A percentile compares a stretch with the other conserved stretches of the same genome.
These are phyloP conservation scores for Didymellaceae sp. DNA, from an alignment of 2,329 filamentous ascomycete genomes.

Conservation along the genomic window DNA sequence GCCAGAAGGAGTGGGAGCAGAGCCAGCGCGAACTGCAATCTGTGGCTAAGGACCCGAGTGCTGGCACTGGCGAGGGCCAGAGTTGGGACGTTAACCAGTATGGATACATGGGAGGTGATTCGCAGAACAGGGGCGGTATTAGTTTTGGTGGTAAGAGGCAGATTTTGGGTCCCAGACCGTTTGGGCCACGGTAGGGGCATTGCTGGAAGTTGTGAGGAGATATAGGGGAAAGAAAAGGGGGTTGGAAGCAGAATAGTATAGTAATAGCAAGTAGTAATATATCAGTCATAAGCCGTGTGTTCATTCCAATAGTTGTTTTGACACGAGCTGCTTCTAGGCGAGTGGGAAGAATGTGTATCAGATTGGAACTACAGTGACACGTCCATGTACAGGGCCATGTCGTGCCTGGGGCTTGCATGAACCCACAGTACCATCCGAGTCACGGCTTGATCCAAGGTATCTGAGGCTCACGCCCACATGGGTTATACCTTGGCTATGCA, in stretches of 20 bases:
- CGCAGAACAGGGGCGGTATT: slow-evolving; percentile 70
- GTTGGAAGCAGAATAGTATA: neutral
- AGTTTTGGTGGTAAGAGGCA: slow-evolving; percentile 72
- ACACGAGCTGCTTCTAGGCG: too few species aligned
- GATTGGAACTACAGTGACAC: too few species aligned
- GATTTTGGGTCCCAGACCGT: slow-evolving; percentile 78
- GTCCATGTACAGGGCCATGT: too few species aligned
- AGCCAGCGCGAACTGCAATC: slow-evolving; percentile 70
- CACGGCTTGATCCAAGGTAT: too few species aligned
- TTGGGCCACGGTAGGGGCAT: slow-evolving; percentile 50
- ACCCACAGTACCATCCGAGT: too few species aligned
- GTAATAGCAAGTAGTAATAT: neutral
- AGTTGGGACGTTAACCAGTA: slow-evolving; percentile 80
- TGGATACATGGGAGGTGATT: slow-evolving; percentile 77
- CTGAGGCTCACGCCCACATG: too few species aligned
- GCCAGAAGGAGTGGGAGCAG: slow-evolving; percentile 82
- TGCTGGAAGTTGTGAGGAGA: too few species aligned
- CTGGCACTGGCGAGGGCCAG: slow-evolving; percentile 71
- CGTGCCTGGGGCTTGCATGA: too few species aligned
- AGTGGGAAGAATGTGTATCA: too few species aligned
- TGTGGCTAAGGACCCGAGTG: slow-evolving; percentile 60
- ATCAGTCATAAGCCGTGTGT: too few species aligned
- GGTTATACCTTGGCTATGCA: too few species aligned
- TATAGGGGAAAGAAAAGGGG: neutral
- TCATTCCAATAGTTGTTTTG: too few species aligned